These are phyloP conservation scores for Trichomonascus vanleenenianus DNA, from an alignment of 805 yeast genomes.

Conservation along the genomic window DNA sequence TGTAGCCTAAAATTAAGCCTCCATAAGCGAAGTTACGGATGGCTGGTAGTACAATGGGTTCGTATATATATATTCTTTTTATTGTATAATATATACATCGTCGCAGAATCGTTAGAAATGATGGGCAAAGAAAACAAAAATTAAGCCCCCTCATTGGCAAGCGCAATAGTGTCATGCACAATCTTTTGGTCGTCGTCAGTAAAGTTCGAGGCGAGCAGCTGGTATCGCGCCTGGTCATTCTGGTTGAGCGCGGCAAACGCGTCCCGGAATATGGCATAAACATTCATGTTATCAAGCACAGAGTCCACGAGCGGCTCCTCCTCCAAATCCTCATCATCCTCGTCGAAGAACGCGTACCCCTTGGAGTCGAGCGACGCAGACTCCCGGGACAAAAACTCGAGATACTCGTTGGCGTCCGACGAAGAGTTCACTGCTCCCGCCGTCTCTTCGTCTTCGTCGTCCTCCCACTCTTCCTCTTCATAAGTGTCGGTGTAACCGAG, in stretches of 20 bases:
- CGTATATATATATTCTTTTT: too few species aligned
- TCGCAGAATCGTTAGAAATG: too few species aligned
- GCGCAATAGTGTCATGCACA: slow-evolving; percentile 27
- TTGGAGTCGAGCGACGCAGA: slow-evolving; percentile 27
- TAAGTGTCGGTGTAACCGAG: slow-evolving; percentile 32
- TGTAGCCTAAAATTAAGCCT: too few species aligned
- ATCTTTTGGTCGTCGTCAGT: slow-evolving; percentile 31
- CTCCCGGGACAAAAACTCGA: slow-evolving; percentile 41
- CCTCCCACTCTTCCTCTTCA: slow-evolving; percentile 17
- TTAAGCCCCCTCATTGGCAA: slow-evolving; percentile 13
- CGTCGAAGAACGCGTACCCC: slow-evolving; percentile 29
- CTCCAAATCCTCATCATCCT: slow-evolving; percentile 63
- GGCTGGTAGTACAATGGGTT: too few species aligned
- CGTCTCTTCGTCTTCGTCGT: slow-evolving; percentile 24
- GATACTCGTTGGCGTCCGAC: slow-evolving; percentile 36
- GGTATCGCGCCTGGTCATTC: slow-evolving; percentile 41
- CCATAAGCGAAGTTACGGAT: too few species aligned
- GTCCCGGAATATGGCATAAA: slow-evolving; percentile 57
- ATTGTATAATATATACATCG: too few species aligned
- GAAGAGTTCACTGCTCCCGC: slow-evolving; percentile 23
- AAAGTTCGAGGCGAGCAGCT: slow-evolving; percentile 37
- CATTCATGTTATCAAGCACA: slow-evolving; percentile 69
- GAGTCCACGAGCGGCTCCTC: slow-evolving; percentile 79
- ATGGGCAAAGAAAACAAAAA: too few species aligned
- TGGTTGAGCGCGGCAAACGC: slow-evolving; percentile 43